Percentiles rank a stretch among this genome's conserved stretches.
Conservation (phyloP, 1,284 basidiomycete genomes). For the Xerocomus nothofagi region DNA sequence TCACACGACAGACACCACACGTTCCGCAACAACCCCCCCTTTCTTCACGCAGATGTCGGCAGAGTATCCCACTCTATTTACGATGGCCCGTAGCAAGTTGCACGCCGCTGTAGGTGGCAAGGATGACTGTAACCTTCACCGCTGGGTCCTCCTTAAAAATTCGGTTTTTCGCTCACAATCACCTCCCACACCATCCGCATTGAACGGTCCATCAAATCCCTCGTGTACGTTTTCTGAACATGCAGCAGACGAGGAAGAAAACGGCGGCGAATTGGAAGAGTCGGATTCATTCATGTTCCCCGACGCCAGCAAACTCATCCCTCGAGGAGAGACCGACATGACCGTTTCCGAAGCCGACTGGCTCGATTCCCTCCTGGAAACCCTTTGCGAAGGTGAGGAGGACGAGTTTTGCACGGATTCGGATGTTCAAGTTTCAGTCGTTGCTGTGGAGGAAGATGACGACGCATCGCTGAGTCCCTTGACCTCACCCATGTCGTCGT, state of each 20-base stretch:
- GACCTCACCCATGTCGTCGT: conserved; percentile 67
- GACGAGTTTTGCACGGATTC: conserved; percentile 50
- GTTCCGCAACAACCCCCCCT: conserved; percentile 16
- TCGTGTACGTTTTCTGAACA: conserved; percentile 45
- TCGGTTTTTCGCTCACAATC: conserved; percentile 60
- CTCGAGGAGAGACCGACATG: conserved; percentile 36
- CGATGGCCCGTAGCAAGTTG: conserved; percentile 74
- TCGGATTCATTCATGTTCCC: conserved; percentile 75
- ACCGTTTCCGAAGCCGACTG: conserved; percentile 67
- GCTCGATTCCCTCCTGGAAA: conserved; percentile 76
- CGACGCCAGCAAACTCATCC: conserved; percentile 60
- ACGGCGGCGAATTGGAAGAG: conserved; percentile 43
- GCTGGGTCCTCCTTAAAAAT: conserved; percentile 85
- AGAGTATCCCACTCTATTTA: conserved; percentile 50
- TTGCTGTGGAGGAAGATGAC: conserved; percentile 56
- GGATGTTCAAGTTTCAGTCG: conserved; percentile 42
- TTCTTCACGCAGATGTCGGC: conserved; percentile 43
- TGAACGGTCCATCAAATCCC: conserved; percentile 28
- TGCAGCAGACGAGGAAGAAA: conserved; percentile 39
- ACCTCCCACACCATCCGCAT: conserved; percentile 33
- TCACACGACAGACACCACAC: conserved; percentile 23
- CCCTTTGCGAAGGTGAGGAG: conserved; percentile 63
- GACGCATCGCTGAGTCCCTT: conserved; percentile 53
- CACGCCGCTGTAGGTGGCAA: conserved; percentile 57
- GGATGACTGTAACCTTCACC: conserved; percentile 73